Evolutionary conservation across 768 basidiomycete genomes (phyloP).

Genomic region (Paxillus rubicundulus): DNA sequence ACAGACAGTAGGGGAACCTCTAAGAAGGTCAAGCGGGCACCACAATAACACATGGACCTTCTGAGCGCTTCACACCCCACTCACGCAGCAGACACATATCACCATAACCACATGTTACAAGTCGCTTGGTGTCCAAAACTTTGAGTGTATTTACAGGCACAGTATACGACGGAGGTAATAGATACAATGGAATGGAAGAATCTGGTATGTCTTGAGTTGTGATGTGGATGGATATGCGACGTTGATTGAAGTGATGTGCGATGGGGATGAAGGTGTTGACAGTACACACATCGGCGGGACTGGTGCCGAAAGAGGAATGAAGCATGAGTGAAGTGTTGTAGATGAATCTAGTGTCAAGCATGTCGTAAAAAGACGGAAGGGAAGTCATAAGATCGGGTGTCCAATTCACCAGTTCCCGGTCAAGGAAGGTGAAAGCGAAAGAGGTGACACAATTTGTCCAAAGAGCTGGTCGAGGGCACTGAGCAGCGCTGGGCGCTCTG

Average conservation of each 20-base stretch:
- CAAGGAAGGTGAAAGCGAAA: conserved; percentile 9
- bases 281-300: conserved; percentile 1
- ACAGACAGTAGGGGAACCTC: conserved; percentile 14
- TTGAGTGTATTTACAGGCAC: conserved; percentile 2
- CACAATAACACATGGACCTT: background rate
- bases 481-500: conserved; percentile 12
- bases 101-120: conserved; percentile 1
- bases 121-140: background rate
- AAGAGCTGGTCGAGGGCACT: conserved; percentile 30
- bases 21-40: conserved; percentile 33
- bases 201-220: conserved; percentile 3
- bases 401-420: conserved; percentile 14
- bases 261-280: background rate
- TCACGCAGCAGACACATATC: background rate
- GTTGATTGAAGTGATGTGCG: background rate
- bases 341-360: too few species aligned
- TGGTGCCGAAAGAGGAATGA: background rate
- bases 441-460: conserved; percentile 27
- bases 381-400: background rate
- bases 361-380: background rate
- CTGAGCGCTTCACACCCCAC: background rate
- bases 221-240: background rate
- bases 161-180: conserved; percentile 8
- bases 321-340: background rate
- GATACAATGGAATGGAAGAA: conserved; percentile 18